A percentile compares a stretch with the other conserved stretches of the same genome.
phyloP scores from a whole-genome alignment of 2,329 filamentous ascomycete genomes.

The Fusarium neocosmosporiellum region DNA sequence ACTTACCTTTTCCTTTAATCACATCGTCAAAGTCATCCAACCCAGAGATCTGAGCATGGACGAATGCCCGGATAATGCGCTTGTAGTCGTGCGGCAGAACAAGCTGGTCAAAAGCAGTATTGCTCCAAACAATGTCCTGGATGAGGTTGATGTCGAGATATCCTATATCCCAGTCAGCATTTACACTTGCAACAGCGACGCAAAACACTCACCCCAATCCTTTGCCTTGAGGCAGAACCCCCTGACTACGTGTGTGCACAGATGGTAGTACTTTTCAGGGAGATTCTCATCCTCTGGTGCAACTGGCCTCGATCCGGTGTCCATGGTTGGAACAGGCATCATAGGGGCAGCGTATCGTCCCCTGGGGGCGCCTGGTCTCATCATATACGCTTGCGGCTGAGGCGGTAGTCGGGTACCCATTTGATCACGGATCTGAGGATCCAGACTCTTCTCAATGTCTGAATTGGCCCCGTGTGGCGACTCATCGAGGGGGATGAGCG shows the following conservation, averaged over 20 bases:
- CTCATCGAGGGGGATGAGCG: background rate
- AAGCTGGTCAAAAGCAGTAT: conserved; percentile 10
- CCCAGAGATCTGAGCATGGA: conserved; percentile 5
- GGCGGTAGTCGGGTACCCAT: background rate
- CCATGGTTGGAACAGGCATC: background rate
- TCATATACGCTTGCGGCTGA: background rate
- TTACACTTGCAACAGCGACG: too few species aligned
- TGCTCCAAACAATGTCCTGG: background rate
- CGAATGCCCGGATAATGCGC: conserved; percentile 14
- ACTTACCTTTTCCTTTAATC: conserved; percentile 11
- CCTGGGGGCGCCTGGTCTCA: background rate
- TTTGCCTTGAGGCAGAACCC: conserved; percentile 15
- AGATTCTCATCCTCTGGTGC: background rate
- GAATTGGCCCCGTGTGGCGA: background rate
- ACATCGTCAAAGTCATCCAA: conserved; percentile 16
- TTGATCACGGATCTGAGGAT: background rate
- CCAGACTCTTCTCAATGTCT: background rate
- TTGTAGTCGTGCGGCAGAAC: conserved; percentile 15
- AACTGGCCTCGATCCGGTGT: background rate
- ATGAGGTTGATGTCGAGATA: conserved; percentile 8
- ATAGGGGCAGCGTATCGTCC: background rate
- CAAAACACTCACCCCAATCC: conserved; percentile 9
- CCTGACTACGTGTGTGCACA: background rate
- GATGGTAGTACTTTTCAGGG: background rate
- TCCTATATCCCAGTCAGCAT: background rate